Percentiles rank a stretch among this genome's conserved stretches.
These are phyloP conservation scores for Kluyveromyces sp. DNA, from an alignment of 1,139 yeast genomes.

Conservation along the genomic window DNA sequence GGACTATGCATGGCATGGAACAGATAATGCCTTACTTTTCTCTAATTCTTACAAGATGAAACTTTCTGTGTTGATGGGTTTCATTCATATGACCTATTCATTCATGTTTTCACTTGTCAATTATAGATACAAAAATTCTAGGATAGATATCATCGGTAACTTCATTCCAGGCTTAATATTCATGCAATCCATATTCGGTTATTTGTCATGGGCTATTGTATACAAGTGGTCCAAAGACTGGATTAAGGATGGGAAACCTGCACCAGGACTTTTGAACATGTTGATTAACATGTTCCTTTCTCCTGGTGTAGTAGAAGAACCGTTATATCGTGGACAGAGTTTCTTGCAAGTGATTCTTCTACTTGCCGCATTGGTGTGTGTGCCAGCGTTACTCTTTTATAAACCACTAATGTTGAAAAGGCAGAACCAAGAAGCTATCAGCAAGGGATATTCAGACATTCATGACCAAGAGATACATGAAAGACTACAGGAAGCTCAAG, in stretches of 20 bases:
- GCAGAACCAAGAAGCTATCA: slow-evolving; percentile 21
- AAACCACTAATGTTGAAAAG: slow-evolving; percentile 48
- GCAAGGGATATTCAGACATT: slow-evolving; percentile 26
- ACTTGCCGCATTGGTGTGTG: slow-evolving; percentile 58
- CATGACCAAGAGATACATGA: slow-evolving; percentile 37
- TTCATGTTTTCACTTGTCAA: slow-evolving; percentile 62
- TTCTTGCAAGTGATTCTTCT: slow-evolving; percentile 52
- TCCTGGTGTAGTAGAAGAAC: slow-evolving; percentile 67
- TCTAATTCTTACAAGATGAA: slow-evolving; percentile 80
- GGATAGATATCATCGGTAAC: slow-evolving; percentile 65
- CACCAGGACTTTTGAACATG: slow-evolving; percentile 78
- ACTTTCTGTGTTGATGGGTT: slow-evolving; percentile 72
- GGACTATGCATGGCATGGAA: slow-evolving; percentile 77
- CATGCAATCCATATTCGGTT: slow-evolving; percentile 81
- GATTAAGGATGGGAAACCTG: slow-evolving; percentile 59
- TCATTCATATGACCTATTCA: slow-evolving; percentile 69
- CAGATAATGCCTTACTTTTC: slow-evolving; percentile 66
- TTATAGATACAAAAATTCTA: slow-evolving; percentile 48
- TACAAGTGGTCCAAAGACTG: slow-evolving; percentile 78
- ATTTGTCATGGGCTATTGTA: slow-evolving; percentile 60
- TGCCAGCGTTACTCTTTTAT: slow-evolving; percentile 64
- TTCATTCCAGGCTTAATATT: slow-evolving; percentile 72
- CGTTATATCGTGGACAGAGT: slow-evolving; percentile 57
- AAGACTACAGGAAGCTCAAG: slow-evolving; percentile 34
- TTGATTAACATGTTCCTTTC: slow-evolving; percentile 72